phyloP scores from a whole-genome alignment of 352 stramenopile genomes.

The Albugo candida region DNA sequence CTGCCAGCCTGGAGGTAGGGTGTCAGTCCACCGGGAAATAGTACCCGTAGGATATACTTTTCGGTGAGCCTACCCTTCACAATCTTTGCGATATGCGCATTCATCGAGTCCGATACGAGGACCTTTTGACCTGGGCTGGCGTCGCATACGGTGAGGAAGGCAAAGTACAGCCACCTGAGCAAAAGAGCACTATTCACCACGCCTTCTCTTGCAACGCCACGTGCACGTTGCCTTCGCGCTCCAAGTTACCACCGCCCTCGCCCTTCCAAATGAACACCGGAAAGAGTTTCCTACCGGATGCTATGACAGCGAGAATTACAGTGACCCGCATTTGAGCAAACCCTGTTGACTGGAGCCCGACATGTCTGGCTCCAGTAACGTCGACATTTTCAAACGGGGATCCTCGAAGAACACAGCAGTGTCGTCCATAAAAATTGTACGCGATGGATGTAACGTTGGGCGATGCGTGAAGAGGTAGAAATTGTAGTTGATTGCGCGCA shows the following conservation, averaged over 20 bases:
- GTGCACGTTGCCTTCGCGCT: conserved; percentile 1
- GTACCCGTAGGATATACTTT: neutral
- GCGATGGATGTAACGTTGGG: neutral
- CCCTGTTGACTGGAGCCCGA: neutral
- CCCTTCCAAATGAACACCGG: conserved; percentile 7
- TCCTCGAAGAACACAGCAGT: neutral
- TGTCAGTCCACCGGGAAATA: conserved; percentile 3
- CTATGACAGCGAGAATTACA: neutral
- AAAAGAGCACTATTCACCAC: conserved; percentile 6
- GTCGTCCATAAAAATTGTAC: neutral
- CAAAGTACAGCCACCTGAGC: conserved; percentile 1
- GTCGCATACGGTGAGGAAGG: conserved; percentile 1
- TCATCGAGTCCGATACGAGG: conserved; percentile 11
- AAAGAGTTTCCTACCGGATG: neutral
- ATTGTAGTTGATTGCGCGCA: conserved; percentile 3
- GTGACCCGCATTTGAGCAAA: neutral
- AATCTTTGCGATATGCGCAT: conserved; percentile 7
- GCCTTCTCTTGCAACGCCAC: conserved; percentile 3
- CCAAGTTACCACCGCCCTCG: conserved; percentile 1
- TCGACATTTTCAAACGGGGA: neutral
- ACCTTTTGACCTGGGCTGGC: neutral
- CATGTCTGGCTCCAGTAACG: neutral
- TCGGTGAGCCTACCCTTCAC: conserved; percentile 5
- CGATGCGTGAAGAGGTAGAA: neutral
- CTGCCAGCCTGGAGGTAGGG: conserved; percentile 3